Conservation (phyloP, 2,329 filamentous ascomycete genomes). For the Aspergillus neoniger region DNA sequence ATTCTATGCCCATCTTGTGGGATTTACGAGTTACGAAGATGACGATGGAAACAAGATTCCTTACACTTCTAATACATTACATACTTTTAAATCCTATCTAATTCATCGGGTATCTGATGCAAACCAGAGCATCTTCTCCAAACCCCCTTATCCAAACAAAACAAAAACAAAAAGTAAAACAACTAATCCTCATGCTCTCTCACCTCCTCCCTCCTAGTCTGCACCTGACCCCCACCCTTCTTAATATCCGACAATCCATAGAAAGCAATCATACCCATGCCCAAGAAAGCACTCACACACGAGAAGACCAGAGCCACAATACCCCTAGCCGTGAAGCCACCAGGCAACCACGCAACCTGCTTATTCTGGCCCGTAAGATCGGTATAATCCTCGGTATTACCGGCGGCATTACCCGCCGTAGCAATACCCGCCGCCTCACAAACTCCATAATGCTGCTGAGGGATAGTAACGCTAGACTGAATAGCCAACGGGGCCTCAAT, state of each 20-base stretch:
- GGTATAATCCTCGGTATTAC: conserved; percentile 64
- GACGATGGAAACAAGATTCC: no score
- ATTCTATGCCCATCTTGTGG: no score
- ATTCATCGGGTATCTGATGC: no score
- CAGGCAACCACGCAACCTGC: conserved; percentile 59
- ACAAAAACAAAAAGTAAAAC: no score
- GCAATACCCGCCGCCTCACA: conserved; percentile 58
- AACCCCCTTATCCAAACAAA: no score
- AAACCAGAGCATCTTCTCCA: no score
- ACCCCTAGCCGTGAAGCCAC: conserved; percentile 70
- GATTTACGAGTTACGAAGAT: no score
- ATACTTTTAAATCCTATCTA: no score
- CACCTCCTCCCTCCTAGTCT: not conserved
- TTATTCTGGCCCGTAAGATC: conserved; percentile 65
- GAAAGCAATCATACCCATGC: conserved; percentile 66
- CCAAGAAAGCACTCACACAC: conserved; percentile 66
- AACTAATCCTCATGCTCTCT: not conserved
- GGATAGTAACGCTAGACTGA: conserved; percentile 63
- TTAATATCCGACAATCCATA: conserved; percentile 48
- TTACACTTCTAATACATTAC: no score
- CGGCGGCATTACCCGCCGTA: conserved; percentile 71
- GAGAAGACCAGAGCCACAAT: conserved; percentile 76
- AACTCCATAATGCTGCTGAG: conserved; percentile 59
- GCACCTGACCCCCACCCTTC: not conserved
- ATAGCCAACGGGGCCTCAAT: conserved; percentile 64